Percentiles rank a stretch among this genome's conserved stretches.
phyloP scores from a whole-genome alignment of 805 yeast genomes.

The Candida michaelii region DNA sequence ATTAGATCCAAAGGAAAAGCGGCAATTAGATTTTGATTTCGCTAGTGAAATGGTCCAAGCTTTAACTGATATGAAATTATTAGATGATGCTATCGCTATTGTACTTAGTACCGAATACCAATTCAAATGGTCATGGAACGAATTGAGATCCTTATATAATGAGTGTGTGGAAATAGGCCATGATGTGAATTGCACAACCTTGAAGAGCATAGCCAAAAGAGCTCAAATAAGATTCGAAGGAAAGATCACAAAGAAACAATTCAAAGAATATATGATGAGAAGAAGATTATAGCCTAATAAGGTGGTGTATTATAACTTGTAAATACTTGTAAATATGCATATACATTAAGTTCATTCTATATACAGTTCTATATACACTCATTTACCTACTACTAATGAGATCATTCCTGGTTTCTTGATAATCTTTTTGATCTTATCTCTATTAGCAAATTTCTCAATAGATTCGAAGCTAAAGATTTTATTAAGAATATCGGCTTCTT shows the following conservation, averaged over 20 bases:
- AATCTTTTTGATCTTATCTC: conserved; percentile 47
- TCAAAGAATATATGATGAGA: conserved; percentile 30
- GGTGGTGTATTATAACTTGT: neutral
- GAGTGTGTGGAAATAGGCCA: conserved; percentile 35
- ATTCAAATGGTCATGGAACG: conserved; percentile 64
- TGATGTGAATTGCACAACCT: conserved; percentile 26
- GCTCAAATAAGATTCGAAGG: conserved; percentile 40
- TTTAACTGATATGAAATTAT: conserved; percentile 52
- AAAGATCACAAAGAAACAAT: conserved; percentile 37
- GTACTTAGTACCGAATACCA: conserved; percentile 64
- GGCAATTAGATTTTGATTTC: conserved; percentile 59
- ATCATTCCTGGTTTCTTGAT: conserved; percentile 54
- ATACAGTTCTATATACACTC: neutral
- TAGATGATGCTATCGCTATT: conserved; percentile 70
- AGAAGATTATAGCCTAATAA: conserved; percentile 26
- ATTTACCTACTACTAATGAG: conserved; percentile 21
- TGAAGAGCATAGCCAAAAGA: conserved; percentile 33
- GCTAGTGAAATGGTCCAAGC: conserved; percentile 69
- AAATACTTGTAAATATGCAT: conserved; percentile 11
- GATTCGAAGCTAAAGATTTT: conserved; percentile 31
- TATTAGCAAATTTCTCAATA: conserved; percentile 43
- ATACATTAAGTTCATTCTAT: conserved; percentile 6
- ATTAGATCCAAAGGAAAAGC: conserved; percentile 36
- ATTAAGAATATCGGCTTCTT: conserved; percentile 35
- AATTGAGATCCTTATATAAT: conserved; percentile 27